Base-by-base conservation (phyloP, 208 protist species). In the Leptomonas seymouri region DNA sequence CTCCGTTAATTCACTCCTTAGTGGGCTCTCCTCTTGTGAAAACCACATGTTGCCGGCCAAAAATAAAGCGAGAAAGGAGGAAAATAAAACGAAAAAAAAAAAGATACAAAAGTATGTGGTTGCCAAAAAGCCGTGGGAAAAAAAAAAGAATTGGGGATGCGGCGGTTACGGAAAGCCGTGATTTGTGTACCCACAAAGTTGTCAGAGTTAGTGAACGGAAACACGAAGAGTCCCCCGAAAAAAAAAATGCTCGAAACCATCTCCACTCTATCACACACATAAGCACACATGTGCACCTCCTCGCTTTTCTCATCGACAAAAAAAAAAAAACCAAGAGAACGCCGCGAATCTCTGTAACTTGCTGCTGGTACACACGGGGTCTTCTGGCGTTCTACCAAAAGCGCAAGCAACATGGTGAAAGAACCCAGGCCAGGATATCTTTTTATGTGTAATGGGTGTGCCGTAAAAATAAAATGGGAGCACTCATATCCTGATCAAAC, bases 311-410 rank as follows among this genome's bases (percentile, higher is more conserved):
- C 8, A 72, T 63, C 14, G 41, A 64, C n/a, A 66, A 79, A 69
- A 69, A 75, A 65, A 60, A 66, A 58, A 76, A 45, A 65, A 30
- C 27, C 21, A 21, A 39, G 41, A 62, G 41, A 50, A 49, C 49
- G 30, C 49, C 41, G 34, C 31, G 57, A 36, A 7, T 30, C 2
- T n/a, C n/a, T 36, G 2, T 34, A n/a, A 14, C 25, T 49, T 49
- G 16, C 20, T 14, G 5, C 20, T 54, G n/a, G 16, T 16, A 48
- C 3, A 39, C 34, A 12, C 9, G 34, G 34, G 3, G 34, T 9
- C 9, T 39, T 39, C 3, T 9, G 34, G 34, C 9, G 9, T 39
- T 9, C 9, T 39, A 9, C 9, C 34, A 39, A 39, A 9, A 39
- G 34, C 34, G 34, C 34, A 3, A 39, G 7, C 9, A 9, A 39